Percentiles rank a stretch among this genome's conserved stretches.
phyloP scores from a whole-genome alignment of 2,329 filamentous ascomycete genomes.

The Colletotrichum trifolii region DNA sequence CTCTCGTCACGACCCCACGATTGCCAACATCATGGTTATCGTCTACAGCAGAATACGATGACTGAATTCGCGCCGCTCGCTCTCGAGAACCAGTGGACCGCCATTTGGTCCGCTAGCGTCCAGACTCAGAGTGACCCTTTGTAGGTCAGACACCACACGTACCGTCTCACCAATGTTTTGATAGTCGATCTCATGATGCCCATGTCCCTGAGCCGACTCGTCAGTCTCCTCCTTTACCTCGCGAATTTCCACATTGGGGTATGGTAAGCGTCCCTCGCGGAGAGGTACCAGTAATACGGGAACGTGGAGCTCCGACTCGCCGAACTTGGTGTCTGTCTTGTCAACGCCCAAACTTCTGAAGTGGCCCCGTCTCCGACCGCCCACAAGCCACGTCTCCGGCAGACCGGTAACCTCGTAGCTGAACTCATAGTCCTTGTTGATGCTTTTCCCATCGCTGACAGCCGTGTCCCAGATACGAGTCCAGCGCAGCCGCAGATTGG shows the following conservation, averaged over 20 bases:
- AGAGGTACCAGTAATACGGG: slow-evolving; percentile 84
- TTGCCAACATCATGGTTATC: background rate
- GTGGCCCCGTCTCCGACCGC: slow-evolving; percentile 82
- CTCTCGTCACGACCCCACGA: too few relatives aligned
- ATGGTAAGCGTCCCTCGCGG: slow-evolving; percentile 79
- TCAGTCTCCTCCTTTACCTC: slow-evolving; percentile 58
- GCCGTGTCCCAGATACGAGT: slow-evolving; percentile 71
- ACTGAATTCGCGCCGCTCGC: slow-evolving; percentile 55
- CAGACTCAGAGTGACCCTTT: slow-evolving; percentile 77
- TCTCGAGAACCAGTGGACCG: slow-evolving; percentile 74
- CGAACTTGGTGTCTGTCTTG: slow-evolving; percentile 47
- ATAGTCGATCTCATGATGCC: slow-evolving; percentile 82
- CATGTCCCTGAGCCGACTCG: slow-evolving; percentile 38
- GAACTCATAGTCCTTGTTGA: slow-evolving; percentile 70
- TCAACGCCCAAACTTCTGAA: slow-evolving; percentile 68
- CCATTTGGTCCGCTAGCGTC: slow-evolving; percentile 74
- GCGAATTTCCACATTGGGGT: slow-evolving; percentile 83
- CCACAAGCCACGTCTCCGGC: slow-evolving; percentile 84
- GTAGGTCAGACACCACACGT: slow-evolving; percentile 76
- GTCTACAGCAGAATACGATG: slow-evolving; percentile 51
- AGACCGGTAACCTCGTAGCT: slow-evolving; percentile 84
- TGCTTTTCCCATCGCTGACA: slow-evolving; percentile 40
- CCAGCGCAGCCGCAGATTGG: slow-evolving; percentile 71
- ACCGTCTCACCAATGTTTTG: slow-evolving; percentile 82
- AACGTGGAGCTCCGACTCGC: slow-evolving; percentile 67